Evolutionary conservation across 148 eudicot species (phyloP), one percentile per base, ranked within the genome.

Genomic region (Nyssa sinensis): DNA sequence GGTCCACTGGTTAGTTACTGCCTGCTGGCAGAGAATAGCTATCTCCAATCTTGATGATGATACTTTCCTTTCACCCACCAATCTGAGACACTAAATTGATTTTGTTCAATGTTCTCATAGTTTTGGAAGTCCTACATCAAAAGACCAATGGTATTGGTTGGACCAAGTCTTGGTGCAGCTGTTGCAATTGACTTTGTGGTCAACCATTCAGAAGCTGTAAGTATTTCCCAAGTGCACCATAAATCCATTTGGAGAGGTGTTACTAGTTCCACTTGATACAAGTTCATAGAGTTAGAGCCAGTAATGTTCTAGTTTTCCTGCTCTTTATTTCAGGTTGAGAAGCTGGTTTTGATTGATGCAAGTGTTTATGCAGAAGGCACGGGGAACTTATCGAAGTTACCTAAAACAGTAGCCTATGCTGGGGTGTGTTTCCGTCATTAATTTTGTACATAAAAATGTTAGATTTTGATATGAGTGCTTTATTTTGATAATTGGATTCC

Each of bases 91-190:
- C 30, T 76, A 57, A 65, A 27, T 7, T 67, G 41, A 47, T 35
- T 59, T 47, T 28, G 14, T 41, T 32, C 47, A 62, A 70, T 27
- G 72, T 59, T 70, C 27, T 58, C 33, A 68, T 83, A 95, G 99
- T 86, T 95, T 33, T 95, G 97, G 99, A 88, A 80, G 75, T 84
- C 90, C 7, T 80, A 95, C 71, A 88, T 95, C 83, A 81, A 82
- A 72, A 87, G 89, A 83, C 97, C 99, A 9, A 86, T 95, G 96
- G 66, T 83, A 73, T 86, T 95, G 59, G 91, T 92, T 65, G 99
- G 99, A 78, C 97, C 99, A 63, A 95, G 99, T 78, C 90, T 95
- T 73, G 99, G 97, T 66, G 97, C 96, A 13, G 96, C 99, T 16
- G 82, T 92, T 62, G 97, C 99, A 19, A 77, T 92, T 71, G 99